phyloP scores from a whole-genome alignment of 306 rosid genomes.

The Pyrus bretschneideri region DNA sequence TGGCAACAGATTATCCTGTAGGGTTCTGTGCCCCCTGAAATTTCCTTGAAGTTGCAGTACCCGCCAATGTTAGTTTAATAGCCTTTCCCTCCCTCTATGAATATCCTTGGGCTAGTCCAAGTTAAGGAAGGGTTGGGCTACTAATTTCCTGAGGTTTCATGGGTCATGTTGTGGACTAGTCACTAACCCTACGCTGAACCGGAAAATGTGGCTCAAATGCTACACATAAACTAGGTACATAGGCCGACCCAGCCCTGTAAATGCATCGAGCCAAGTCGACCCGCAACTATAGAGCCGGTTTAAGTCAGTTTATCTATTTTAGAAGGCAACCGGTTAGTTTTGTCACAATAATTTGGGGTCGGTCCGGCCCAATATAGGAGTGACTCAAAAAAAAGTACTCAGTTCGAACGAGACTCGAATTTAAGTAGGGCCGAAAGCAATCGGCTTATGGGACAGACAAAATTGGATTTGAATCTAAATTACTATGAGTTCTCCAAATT shows the following conservation, averaged over 20 bases:
- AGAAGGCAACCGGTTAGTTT: neutral
- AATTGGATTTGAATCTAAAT: too few relatives aligned
- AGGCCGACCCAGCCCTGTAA: neutral
- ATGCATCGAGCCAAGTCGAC: neutral
- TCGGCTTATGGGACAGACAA: too few relatives aligned
- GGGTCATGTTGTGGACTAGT: neutral
- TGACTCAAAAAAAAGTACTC: too few relatives aligned
- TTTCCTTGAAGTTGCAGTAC: neutral
- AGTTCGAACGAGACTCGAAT: neutral
- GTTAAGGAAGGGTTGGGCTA: neutral
- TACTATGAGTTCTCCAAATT: neutral
- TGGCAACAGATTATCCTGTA: neutral
- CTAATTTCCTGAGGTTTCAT: neutral
- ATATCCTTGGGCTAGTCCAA: neutral
- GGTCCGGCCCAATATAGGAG: neutral
- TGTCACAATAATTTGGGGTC: neutral
- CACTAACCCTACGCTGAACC: neutral
- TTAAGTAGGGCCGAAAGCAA: neutral
- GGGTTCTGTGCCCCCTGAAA: neutral
- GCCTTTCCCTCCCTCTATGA: neutral
- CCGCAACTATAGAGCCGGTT: neutral
- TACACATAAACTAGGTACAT: neutral
- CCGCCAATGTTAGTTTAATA: neutral
- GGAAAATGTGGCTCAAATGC: neutral
- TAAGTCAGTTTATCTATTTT: neutral